phyloP scores from a whole-genome alignment of 2,329 filamentous ascomycete species.

The Sclerotinia nivalis region DNA sequence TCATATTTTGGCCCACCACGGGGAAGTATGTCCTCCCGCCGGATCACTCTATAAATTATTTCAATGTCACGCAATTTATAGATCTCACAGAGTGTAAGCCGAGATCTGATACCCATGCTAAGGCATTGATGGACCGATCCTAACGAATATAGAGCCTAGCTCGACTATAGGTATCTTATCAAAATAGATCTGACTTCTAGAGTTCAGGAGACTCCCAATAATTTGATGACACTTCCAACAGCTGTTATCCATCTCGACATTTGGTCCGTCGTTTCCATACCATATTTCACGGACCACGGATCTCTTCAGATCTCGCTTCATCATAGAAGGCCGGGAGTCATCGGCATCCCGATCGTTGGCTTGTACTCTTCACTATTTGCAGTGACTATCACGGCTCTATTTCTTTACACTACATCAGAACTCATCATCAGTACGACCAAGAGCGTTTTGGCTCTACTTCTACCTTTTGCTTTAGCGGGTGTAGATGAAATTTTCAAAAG shows the following conservation, averaged over 20 bases:
- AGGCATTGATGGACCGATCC: neutral
- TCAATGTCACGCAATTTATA: conserved; percentile 1
- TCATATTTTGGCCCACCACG: conserved; percentile 5
- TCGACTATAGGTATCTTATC: conserved; percentile 1
- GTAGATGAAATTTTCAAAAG: neutral
- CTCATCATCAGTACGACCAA: conserved; percentile 14
- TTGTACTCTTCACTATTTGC: neutral
- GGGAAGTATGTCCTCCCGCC: conserved; percentile 8
- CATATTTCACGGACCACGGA: neutral
- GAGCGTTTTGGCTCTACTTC: neutral
- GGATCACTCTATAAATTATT: neutral
- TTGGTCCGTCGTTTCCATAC: neutral
- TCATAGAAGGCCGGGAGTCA: neutral
- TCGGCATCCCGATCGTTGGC: conserved; percentile 12
- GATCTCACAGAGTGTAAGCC: conserved; percentile 1
- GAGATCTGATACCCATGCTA: conserved; percentile 10
- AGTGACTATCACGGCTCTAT: conserved; percentile 5
- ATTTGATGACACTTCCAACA: neutral
- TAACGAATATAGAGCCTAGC: neutral
- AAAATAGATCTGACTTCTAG: neutral
- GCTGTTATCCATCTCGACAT: neutral
- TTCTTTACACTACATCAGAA: conserved; percentile 7
- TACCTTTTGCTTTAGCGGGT: neutral
- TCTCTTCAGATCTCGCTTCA: neutral
- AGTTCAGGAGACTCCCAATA: neutral